Evolutionary conservation across 805 yeast species (phyloP).

Genomic region (Candida jianshihensis): DNA sequence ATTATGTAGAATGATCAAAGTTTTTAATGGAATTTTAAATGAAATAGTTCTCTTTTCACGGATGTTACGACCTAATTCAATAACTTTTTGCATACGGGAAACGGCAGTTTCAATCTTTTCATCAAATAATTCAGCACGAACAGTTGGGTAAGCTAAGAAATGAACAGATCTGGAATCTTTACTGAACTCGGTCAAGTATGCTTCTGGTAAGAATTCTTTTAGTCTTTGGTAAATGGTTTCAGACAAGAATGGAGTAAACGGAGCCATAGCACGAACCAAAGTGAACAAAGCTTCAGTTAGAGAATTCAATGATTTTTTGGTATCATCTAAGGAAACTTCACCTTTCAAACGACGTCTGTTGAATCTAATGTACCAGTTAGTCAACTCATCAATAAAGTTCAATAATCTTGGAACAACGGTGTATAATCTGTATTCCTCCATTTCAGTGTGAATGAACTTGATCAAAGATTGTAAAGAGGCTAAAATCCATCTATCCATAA

Average conservation of each 20-base stretch:
- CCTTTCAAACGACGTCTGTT: conserved; percentile 98
- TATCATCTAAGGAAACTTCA: conserved; percentile 78
- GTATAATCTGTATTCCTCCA: conserved; percentile 83
- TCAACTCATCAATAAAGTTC: conserved; percentile 83
- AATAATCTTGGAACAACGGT: conserved; percentile 93
- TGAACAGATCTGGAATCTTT: conserved; percentile 81
- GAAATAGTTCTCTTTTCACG: conserved; percentile 95
- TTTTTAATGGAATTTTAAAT: conserved; percentile 89
- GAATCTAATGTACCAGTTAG: conserved; percentile 98
- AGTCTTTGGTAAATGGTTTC: conserved; percentile 82
- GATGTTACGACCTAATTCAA: conserved; percentile 91
- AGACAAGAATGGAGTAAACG: conserved; percentile 94
- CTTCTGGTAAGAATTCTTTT: conserved; percentile 53
- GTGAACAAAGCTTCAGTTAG: conserved; percentile 85
- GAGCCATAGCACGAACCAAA: conserved; percentile 94
- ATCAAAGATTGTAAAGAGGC: conserved; percentile 94
- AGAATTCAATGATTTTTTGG: conserved; percentile 82
- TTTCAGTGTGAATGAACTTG: conserved; percentile 79
- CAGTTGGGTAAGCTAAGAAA: conserved; percentile 85
- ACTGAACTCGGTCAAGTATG: conserved; percentile 42
- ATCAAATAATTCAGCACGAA: conserved; percentile 74
- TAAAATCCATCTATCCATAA: conserved; percentile 95
- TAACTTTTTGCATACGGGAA: conserved; percentile 92
- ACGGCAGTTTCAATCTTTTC: conserved; percentile 82
- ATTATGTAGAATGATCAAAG: conserved; percentile 77